phyloP scores from a whole-genome alignment of 345 rosid genomes.

The Eucalyptus curtisii region DNA sequence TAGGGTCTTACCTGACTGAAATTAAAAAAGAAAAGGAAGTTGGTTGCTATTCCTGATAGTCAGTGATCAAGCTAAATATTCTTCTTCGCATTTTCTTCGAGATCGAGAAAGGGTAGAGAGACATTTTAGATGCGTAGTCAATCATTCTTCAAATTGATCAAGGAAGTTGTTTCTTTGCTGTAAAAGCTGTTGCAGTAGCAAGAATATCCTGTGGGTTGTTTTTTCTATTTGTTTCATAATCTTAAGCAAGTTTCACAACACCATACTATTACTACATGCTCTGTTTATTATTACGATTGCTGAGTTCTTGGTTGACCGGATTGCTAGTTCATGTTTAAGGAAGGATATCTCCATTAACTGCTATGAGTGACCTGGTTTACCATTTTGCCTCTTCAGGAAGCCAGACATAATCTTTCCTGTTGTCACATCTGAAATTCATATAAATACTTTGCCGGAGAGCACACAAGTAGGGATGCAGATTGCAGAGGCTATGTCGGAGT shows the following conservation, averaged over 20 bases:
- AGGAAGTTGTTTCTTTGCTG: not conserved
- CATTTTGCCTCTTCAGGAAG: constrained; percentile 7
- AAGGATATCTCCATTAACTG: not conserved
- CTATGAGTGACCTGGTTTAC: not conserved
- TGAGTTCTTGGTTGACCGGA: not conserved
- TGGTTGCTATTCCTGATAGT: not conserved
- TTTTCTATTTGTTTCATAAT: not conserved
- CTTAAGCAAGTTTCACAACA: not conserved
- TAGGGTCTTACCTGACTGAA: not conserved
- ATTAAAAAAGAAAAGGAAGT: not conserved
- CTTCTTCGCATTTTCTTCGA: not conserved
- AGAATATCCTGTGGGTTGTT: not conserved
- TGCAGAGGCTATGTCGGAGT: not conserved
- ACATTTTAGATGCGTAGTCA: not conserved
- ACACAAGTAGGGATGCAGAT: not conserved
- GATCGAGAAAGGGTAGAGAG: not conserved
- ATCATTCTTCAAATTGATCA: not conserved
- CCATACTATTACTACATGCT: not conserved
- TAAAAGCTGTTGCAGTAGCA: not conserved
- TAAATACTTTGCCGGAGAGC: not conserved
- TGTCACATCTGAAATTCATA: not conserved
- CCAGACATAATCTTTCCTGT: constrained; percentile 33
- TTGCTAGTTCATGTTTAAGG: not conserved
- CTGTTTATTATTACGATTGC: not conserved
- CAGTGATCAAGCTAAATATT: not conserved